These are phyloP conservation scores for Pichia nakasei DNA, from an alignment of 805 yeast species.

Conservation along the genomic window DNA sequence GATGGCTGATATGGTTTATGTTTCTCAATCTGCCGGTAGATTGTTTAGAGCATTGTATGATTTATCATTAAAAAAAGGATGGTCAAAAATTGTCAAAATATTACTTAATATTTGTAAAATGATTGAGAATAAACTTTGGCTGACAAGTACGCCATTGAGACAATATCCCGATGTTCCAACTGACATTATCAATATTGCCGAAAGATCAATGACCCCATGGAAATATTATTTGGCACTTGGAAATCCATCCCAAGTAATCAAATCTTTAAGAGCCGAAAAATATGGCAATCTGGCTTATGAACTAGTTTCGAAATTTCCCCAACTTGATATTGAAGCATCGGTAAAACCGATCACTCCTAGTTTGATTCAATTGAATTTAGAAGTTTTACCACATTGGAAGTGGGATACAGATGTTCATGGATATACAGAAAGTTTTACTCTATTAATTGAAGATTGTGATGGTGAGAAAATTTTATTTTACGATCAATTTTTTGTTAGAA, in stretches of 20 bases:
- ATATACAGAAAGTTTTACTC: slow-evolving; percentile 50
- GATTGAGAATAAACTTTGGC: slow-evolving; percentile 80
- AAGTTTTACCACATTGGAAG: slow-evolving; percentile 60
- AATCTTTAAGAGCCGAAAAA: slow-evolving; percentile 65
- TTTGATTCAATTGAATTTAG: slow-evolving; percentile 56
- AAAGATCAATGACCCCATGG: slow-evolving; percentile 80
- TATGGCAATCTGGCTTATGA: slow-evolving; percentile 53
- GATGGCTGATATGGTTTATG: slow-evolving; percentile 86
- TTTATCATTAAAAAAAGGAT: slow-evolving; percentile 56
- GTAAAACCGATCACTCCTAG: slow-evolving; percentile 74
- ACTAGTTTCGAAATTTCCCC: slow-evolving; percentile 66
- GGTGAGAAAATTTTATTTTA: slow-evolving; percentile 64
- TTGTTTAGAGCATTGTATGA: slow-evolving; percentile 79
- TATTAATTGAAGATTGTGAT: slow-evolving; percentile 75
- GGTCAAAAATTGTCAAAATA: slow-evolving; percentile 56
- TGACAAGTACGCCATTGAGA: slow-evolving; percentile 73
- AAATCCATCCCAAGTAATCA: slow-evolving; percentile 65
- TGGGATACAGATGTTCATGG: slow-evolving; percentile 71
- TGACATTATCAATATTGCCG: slow-evolving; percentile 66
- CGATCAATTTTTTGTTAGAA: slow-evolving; percentile 46
- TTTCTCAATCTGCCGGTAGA: slow-evolving; percentile 90
- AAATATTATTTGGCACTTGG: slow-evolving; percentile 59
- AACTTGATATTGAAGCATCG: slow-evolving; percentile 45
- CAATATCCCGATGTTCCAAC: slow-evolving; percentile 68
- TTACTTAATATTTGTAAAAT: slow-evolving; percentile 64